These are phyloP conservation scores for Beauveria bassiana DNA, from an alignment of 2,329 filamentous ascomycete species.

Conservation along the genomic window DNA sequence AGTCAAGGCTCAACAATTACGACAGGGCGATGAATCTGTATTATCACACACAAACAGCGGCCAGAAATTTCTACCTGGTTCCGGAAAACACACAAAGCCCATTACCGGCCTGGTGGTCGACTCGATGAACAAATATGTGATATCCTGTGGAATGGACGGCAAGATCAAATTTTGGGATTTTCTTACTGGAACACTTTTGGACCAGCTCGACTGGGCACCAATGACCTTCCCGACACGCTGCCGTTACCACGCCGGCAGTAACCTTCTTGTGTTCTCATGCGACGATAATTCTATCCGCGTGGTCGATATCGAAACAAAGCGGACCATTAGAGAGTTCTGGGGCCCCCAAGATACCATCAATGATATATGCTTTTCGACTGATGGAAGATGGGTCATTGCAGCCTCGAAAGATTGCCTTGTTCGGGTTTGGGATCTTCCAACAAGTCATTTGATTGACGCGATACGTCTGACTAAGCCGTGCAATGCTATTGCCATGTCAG, in stretches of 20 bases:
- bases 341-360: constrained; percentile 66
- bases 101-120: constrained; percentile 86
- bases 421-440: constrained; percentile 91
- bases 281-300: constrained; percentile 83
- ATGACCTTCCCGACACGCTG: constrained; percentile 70
- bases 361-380: constrained; percentile 82
- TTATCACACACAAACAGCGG: constrained; percentile 42
- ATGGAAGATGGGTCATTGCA: constrained; percentile 89
- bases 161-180: constrained; percentile 99
- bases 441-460: constrained; percentile 88
- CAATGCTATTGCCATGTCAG: constrained; percentile 79
- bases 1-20: constrained; percentile 57
- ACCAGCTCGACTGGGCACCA: constrained; percentile 74
- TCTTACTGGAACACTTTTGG: constrained; percentile 65
- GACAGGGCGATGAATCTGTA: constrained; percentile 48
- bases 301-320: constrained; percentile 83
- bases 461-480: constrained; percentile 74
- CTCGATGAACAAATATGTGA: constrained; percentile 75
- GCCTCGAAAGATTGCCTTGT: constrained; percentile 74
- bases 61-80: constrained; percentile 38
- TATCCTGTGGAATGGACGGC: constrained; percentile 84
- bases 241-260: constrained; percentile 73
- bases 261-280: constrained; percentile 81
- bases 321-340: constrained; percentile 88
- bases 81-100: constrained; percentile 70